A percentile compares a stretch with the other conserved stretches of the same genome.
Conservation (phyloP, 108 stramenopile genomes). For the Pseudonitzschia delicatissima region DNA sequence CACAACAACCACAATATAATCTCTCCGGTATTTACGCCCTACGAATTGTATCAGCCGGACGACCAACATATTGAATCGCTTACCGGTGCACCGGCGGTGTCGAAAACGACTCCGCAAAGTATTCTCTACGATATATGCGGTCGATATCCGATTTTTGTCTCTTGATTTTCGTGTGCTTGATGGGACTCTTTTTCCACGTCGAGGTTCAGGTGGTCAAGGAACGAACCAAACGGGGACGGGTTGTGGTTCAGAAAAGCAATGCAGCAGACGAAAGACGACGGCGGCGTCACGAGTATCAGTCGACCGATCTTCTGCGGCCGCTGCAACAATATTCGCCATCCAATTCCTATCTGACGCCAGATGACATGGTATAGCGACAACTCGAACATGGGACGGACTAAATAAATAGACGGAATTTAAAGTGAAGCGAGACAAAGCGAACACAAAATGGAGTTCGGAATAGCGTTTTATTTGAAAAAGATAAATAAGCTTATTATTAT, state of each 20-base stretch:
- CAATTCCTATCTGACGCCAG: not conserved
- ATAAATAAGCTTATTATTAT: no score
- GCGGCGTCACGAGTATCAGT: not conserved
- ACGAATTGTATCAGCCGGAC: no score
- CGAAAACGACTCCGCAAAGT: not conserved
- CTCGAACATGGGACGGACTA: no score
- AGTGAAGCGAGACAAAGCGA: no score
- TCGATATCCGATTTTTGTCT: conserved; percentile 19
- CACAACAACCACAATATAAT: conserved; percentile 1
- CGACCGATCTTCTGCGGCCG: conserved; percentile 3
- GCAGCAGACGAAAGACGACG: not conserved
- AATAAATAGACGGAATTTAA: no score
- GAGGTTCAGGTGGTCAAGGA: conserved; percentile 32
- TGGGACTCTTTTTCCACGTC: conserved; percentile 40
- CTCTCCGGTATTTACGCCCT: no score
- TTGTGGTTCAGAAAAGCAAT: conserved; percentile 12
- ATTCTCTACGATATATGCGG: not conserved
- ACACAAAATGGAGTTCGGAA: no score
- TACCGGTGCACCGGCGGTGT: not conserved
- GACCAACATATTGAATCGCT: no score
- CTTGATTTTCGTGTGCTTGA: conserved; percentile 19
- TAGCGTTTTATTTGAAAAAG: no score
- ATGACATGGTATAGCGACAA: conserved; percentile 1
- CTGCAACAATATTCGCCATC: not conserved
- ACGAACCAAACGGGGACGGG: conserved; percentile 15